Evolutionary conservation across 2,329 filamentous ascomycete species (phyloP), one percentile per base, ranked within the genome.

Genomic region (Xylariomycetidae sp.): DNA sequence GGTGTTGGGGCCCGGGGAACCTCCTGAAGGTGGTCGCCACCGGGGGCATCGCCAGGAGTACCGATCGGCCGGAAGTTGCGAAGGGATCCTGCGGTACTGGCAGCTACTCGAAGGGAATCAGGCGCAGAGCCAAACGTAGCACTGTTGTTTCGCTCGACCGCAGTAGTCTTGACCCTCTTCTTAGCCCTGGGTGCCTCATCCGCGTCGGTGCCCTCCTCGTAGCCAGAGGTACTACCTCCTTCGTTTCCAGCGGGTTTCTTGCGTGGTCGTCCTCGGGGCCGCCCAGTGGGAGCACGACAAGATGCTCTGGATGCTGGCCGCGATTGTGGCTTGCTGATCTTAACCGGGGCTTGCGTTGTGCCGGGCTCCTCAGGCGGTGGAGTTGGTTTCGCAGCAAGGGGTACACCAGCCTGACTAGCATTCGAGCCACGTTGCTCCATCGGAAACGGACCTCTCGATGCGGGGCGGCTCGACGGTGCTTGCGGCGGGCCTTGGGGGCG

Each of bases 81-180:
- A 38, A 97, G 72, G 5, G 89, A 95, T 26, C 88, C 87, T 27
- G 89, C 84, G 12, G 86, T 94, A 56, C 88, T 94, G 29, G 90
- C 90, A 40, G 86, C 82, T n/a, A 95, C 88, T 30, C 89, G 77
- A 16, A 97, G 68, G 4, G 87, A 94, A 30, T 92, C 88, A 8
- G 80, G 76, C 18, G 80, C 80, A 25, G 77, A 72, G 32, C 82
- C 85, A 49, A 96, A 85, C 15, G 77, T 78, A 41, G 72, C 76
- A 46, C 77, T 82, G 31, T 81, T 80, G n/a, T 79, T 79, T 63
- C 80, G 82, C 42, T 85, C 78, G 10, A 82, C 76, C 53, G 82
- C 77, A 14, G 79, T 87, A 16, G 83, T 77, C 53, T 87, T 92
- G 20, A 82, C 88, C 50, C 89, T 76, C 62, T 95, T 96, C 50